Base-by-base conservation (phyloP, 2,329 filamentous ascomycete species). In the Chaetomiaceae sp. region DNA sequence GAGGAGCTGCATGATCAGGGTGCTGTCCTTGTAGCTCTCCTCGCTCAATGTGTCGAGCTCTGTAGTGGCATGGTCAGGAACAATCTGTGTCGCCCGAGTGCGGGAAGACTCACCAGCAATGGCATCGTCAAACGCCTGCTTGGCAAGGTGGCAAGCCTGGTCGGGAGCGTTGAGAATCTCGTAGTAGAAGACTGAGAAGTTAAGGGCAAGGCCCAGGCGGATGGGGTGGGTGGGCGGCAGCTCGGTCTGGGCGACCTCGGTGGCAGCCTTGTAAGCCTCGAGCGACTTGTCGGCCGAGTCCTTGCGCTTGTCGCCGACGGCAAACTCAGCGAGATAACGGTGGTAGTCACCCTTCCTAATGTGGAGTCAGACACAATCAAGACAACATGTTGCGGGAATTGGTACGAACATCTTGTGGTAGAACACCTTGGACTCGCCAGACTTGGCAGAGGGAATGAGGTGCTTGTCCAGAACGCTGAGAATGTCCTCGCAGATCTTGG, bases 131-230 rank as follows among this genome's bases (percentile, higher is more conserved):
- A 95, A 95, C 55, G 89, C 89, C 74, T 92, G 89, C 84, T 95
- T 95, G 75, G 90, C 92, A 65, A 96, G 85, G 75, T 96, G 91
- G 86, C 92, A 96, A 71, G 91, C 92, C 79, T 95, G 92, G 74
- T 97, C 94, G 61, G 92, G 92, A 38, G 92, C 90, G 82, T 97
- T 99, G 69, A 97, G 82, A 73, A 97, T 99, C 85, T 99, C 89
- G 75, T 99, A 99, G 86, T 97, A 97, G 83, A 96, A 97, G 69
- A 96, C 91, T 62, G 91, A 96, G 82, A 95, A 95, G 86, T 95
- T 95, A 64, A 95, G 82, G 66, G 90, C 90, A 62, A 95, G 84
- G 71, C 90, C 90, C 61, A 95, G 87, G 69, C 90, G 89, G 75
- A 95, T 95, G 69, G 90, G 90, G 81, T 95, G 90, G 54, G 90